Conservation (phyloP, 768 basidiomycete genomes). For the Heimioporus sp. region DNA sequence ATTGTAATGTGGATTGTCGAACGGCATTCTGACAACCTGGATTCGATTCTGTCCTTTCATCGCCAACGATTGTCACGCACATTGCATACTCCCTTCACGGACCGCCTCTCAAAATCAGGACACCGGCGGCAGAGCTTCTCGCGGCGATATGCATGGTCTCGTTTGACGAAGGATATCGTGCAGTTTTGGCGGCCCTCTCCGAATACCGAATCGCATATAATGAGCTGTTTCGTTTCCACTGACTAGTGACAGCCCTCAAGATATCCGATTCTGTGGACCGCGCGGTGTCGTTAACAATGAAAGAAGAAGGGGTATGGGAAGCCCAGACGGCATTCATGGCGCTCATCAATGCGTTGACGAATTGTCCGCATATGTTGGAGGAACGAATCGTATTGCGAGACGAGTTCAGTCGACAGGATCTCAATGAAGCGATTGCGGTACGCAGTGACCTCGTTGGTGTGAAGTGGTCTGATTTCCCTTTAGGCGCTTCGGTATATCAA, state of each 20-base stretch:
- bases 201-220: slow-evolving; percentile 72
- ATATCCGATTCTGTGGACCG: slow-evolving; percentile 44
- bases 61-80: slow-evolving; percentile 65
- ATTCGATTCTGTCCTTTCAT: slow-evolving; percentile 62
- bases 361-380: slow-evolving; percentile 73
- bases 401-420: slow-evolving; percentile 76
- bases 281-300: slow-evolving; percentile 39
- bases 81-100: slow-evolving; percentile 70
- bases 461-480: background rate
- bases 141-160: slow-evolving; percentile 83
- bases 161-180: slow-evolving; percentile 63
- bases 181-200: slow-evolving; percentile 74
- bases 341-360: slow-evolving; percentile 76
- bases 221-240: slow-evolving; percentile 80
- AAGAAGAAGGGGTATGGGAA: slow-evolving; percentile 79
- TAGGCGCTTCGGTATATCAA: slow-evolving; percentile 74
- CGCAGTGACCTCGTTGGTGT: slow-evolving; percentile 23
- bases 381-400: slow-evolving; percentile 78
- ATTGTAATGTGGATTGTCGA: background rate
- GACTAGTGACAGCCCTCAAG: slow-evolving; percentile 61
- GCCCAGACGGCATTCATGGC: slow-evolving; percentile 73
- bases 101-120: slow-evolving; percentile 65
- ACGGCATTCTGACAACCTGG: slow-evolving; percentile 50
- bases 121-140: slow-evolving; percentile 71
- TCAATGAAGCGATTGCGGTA: slow-evolving; percentile 85